Base-by-base conservation (phyloP, 176 grass and related monocot species). In the Echinochloa phyllopogon region DNA sequence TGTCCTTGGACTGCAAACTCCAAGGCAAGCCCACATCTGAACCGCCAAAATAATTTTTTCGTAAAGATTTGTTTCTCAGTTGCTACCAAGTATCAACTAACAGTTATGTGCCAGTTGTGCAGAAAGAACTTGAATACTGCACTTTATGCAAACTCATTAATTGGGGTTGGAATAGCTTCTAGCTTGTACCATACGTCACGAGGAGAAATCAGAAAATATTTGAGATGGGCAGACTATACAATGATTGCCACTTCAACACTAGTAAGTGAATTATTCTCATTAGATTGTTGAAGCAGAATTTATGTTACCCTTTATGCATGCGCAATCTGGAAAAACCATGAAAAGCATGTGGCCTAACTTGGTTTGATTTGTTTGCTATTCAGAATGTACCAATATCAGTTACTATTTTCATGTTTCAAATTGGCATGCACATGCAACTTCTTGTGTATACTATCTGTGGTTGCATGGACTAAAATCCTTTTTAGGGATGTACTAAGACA, bases 151-250 rank as follows among this genome's bases (percentile, higher is more conserved):
- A 98, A 95, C 82, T 98, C 93, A 1, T 84, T 98, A 80, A 87
- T 98, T 74, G 96, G 96, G 87, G 96, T 98, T 74, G 96, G 96
- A 87, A 85, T 98, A 74, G 93, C 96, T 65, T 98, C 93, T 58
- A 98, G 91, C 78, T 69, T 98, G 62, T 96, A 96, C 66, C 96
- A 99, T 90, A 90, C 78, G 69, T 96, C 94, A 40, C 88, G 90
- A 82, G 96, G 96, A 61, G 50, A 88, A 80, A 76, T 93, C 20
- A 94, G 96, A 72, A 99, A 93, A 88, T 91, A 92, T 83, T 75
- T 99, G 81, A 84, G 89, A 83, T 96, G 96, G 94, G 91, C 94
- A 76, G 96, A 99, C 78, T 96, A 99, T 58, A 96, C 91, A 83
- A 96, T 96, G 96, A 99, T 99, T 85, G 96, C 96, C 74, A 85